These are phyloP conservation scores for Diaporthe ampelina DNA, from an alignment of 2,329 filamentous ascomycete species.

Conservation along the genomic window DNA sequence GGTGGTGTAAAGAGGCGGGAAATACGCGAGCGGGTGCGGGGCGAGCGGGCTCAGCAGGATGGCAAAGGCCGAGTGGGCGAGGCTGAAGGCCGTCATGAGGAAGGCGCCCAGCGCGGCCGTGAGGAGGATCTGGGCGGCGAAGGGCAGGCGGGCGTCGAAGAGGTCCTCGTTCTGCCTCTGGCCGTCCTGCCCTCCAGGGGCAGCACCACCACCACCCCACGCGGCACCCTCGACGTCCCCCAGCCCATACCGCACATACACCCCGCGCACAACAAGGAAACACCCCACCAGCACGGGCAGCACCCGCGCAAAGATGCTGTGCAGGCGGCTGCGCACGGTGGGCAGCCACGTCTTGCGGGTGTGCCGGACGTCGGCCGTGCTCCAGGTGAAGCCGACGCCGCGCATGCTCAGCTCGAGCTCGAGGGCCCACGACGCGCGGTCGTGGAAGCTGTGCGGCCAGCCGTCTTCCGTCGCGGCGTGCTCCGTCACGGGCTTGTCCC, in stretches of 20 bases:
- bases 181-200: background rate
- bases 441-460: conserved; percentile 54
- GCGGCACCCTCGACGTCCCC: conserved; percentile 22
- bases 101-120: conserved; percentile 57
- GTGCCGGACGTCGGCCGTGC: conserved; percentile 59
- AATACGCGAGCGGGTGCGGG: conserved; percentile 57
- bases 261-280: conserved; percentile 51
- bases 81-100: conserved; percentile 58
- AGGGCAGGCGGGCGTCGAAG: conserved; percentile 52
- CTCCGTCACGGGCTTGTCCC: conserved; percentile 51
- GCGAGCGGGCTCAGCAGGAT: conserved; percentile 55
- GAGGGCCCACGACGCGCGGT: conserved; percentile 58
- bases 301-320: conserved; percentile 56
- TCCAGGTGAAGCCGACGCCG: conserved; percentile 60
- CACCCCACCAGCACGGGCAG: conserved; percentile 52
- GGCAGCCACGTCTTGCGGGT: conserved; percentile 59
- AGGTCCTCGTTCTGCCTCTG: conserved; percentile 41
- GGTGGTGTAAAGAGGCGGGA: conserved; percentile 59
- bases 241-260: conserved; percentile 48
- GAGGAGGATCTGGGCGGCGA: conserved; percentile 52
- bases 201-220: background rate
- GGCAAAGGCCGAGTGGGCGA: conserved; percentile 57
- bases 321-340: conserved; percentile 53
- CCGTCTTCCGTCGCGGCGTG: conserved; percentile 54
- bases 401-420: conserved; percentile 60